These are phyloP conservation scores for Agapanthus africanus DNA, from an alignment of 106 monocot genomes.

Conservation along the genomic window DNA sequence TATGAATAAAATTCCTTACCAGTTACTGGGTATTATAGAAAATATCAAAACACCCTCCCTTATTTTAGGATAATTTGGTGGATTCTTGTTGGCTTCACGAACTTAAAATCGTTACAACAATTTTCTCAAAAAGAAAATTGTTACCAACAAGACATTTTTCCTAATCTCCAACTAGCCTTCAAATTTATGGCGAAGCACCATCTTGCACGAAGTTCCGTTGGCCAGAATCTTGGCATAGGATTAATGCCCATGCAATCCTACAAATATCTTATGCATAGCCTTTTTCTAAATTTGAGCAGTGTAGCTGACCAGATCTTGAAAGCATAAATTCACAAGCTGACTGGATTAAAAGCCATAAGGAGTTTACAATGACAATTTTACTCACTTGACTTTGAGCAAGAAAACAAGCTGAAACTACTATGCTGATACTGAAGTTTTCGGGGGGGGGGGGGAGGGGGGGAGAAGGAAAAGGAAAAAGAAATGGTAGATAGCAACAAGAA, in stretches of 20 bases:
- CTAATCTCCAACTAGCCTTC: background rate
- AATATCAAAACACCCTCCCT: background rate
- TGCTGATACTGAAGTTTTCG: background rate
- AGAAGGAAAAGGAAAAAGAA: background rate
- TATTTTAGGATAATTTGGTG: background rate
- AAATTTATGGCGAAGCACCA: background rate
- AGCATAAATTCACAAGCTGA: background rate
- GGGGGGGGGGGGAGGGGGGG: too few species aligned
- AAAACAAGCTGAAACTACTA: background rate
- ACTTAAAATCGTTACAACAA: too few species aligned
- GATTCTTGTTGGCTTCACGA: background rate
- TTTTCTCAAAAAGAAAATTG: too few species aligned
- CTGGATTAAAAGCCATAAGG: background rate
- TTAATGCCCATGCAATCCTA: too few species aligned
- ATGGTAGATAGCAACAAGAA: background rate
- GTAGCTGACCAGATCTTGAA: too few species aligned
- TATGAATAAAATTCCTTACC: background rate
- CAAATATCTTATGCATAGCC: too few species aligned
- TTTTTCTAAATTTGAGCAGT: too few species aligned
- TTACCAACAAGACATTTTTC: background rate
- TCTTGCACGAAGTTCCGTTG: background rate
- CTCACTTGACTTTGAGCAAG: background rate
- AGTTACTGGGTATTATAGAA: background rate
- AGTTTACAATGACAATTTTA: background rate
- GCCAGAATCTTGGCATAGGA: too few species aligned